These are phyloP conservation scores for Talaromyces albobiverticillius DNA, from an alignment of 2,329 filamentous ascomycete species.

Conservation along the genomic window DNA sequence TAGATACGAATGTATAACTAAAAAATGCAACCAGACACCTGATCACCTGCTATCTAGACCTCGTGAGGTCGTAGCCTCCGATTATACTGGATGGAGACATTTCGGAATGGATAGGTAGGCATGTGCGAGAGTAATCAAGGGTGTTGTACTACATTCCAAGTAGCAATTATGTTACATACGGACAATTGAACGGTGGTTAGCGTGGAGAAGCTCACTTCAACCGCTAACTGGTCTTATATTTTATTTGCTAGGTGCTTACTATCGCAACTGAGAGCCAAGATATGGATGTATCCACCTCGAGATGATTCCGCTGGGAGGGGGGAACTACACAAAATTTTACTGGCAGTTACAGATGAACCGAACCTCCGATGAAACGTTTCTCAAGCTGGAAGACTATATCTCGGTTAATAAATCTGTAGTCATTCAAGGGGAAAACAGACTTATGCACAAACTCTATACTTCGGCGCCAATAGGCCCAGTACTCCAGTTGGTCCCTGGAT, in stretches of 20 bases:
- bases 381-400: background rate
- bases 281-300: background rate
- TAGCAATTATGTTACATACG: background rate
- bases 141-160: background rate
- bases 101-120: background rate
- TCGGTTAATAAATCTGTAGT: background rate
- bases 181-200: background rate
- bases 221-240: background rate
- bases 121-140: conserved; percentile 2
- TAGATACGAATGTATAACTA: conserved; percentile 1
- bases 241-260: background rate
- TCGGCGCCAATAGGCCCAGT: background rate
- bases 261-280: background rate
- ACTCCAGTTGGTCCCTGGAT: background rate
- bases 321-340: background rate
- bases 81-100: background rate
- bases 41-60: conserved; percentile 1
- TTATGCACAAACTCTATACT: background rate
- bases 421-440: background rate
- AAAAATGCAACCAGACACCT: conserved; percentile 10
- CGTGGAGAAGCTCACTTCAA: background rate
- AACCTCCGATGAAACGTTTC: background rate
- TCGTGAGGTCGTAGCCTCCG: conserved; percentile 3
- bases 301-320: too few relatives aligned
- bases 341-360: background rate